Conservation (phyloP, 108 stramenopile genomes). For the Craspedostauros australis region DNA sequence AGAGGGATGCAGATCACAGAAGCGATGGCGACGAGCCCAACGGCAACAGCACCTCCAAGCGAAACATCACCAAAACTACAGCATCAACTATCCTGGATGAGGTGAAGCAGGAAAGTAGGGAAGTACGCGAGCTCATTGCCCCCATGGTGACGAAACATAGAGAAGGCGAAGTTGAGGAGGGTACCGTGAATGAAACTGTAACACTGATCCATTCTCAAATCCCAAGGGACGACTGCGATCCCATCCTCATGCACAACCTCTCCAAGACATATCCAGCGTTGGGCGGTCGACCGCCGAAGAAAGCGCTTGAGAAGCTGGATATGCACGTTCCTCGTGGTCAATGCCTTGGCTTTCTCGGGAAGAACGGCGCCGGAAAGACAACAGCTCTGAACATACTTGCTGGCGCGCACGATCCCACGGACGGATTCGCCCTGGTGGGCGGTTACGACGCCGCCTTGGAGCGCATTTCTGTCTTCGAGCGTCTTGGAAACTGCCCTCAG, state of each 20-base stretch:
- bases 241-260: conserved; percentile 42
- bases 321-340: conserved; percentile 53
- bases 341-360: conserved; percentile 56
- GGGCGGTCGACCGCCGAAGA: conserved; percentile 36
- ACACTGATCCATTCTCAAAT: conserved; percentile 9
- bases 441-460: conserved; percentile 49
- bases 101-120: too few species aligned
- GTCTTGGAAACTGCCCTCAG: conserved; percentile 71
- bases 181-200: neutral
- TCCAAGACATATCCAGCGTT: conserved; percentile 41
- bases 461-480: conserved; percentile 33
- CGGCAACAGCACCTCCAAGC: too few species aligned
- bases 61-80: too few species aligned
- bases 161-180: neutral
- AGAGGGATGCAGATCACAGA: neutral
- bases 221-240: conserved; percentile 19
- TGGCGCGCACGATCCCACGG: conserved; percentile 40
- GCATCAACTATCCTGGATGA: too few species aligned
- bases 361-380: conserved; percentile 58
- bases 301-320: conserved; percentile 39
- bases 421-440: conserved; percentile 47
- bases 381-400: conserved; percentile 60
- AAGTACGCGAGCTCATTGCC: too few species aligned
- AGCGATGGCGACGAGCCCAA: too few species aligned
- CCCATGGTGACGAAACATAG: too few species aligned